phyloP scores from a whole-genome alignment of 2,329 filamentous ascomycete genomes.

The Pseudocercospora vitis region DNA sequence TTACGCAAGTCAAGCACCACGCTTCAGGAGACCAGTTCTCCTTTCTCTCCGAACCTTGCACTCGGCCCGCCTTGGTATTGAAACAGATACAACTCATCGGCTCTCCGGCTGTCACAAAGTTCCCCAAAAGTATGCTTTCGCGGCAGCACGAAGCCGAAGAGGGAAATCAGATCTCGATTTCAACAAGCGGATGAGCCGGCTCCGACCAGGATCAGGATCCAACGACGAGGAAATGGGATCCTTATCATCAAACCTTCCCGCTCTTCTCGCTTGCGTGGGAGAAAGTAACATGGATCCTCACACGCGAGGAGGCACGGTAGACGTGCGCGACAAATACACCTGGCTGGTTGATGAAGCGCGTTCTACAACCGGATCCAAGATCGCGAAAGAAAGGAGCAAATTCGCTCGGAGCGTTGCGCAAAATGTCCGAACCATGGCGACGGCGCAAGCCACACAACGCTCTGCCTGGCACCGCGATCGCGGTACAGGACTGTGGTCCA shows the following conservation, averaged over 20 bases:
- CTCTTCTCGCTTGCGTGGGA: background rate
- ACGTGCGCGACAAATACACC: background rate
- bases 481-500: no score
- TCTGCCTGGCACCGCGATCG: background rate
- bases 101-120: conserved; percentile 8
- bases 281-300: background rate
- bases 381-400: background rate
- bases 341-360: no score
- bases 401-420: background rate
- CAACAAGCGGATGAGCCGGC: background rate
- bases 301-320: background rate
- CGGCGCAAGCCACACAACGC: conserved; percentile 6
- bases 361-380: background rate
- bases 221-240: background rate
- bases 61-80: conserved; percentile 20
- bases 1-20: background rate
- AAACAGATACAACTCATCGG: conserved; percentile 5
- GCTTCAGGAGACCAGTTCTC: background rate
- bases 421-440: background rate
- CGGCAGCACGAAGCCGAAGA: conserved; percentile 2
- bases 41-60: conserved; percentile 4
- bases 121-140: background rate
- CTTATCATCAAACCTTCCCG: conserved; percentile 10
- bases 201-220: background rate
- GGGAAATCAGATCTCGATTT: background rate